Percentiles rank a stretch among this genome's conserved stretches.
These are phyloP conservation scores for Obba rivulosa DNA, from an alignment of 768 basidiomycete species.

Conservation along the genomic window DNA sequence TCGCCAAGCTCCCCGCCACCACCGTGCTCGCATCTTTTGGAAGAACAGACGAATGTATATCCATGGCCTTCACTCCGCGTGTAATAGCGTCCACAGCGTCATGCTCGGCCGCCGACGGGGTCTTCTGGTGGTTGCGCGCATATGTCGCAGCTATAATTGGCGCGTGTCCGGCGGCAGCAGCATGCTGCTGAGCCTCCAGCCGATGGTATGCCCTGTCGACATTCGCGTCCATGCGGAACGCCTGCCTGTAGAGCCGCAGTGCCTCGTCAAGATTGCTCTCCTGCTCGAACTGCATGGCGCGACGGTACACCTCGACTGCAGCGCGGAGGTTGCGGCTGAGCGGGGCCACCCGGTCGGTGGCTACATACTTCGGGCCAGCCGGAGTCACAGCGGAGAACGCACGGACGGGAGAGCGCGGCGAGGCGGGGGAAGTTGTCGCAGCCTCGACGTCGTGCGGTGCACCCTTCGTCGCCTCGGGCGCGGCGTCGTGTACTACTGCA, in stretches of 20 bases:
- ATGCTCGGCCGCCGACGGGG: not conserved
- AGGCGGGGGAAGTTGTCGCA: not conserved
- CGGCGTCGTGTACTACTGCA: not conserved
- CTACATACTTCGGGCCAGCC: not conserved
- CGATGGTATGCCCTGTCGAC: constrained; percentile 69
- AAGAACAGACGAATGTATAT: not conserved
- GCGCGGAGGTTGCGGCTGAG: constrained; percentile 32
- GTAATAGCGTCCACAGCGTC: constrained; percentile 6
- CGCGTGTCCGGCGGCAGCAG: not conserved
- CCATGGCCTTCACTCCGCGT: not conserved
- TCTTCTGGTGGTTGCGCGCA: not conserved
- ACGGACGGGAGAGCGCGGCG: not conserved
- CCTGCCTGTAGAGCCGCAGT: constrained; percentile 67
- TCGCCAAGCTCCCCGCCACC: constrained; percentile 39
- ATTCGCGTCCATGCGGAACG: constrained; percentile 70
- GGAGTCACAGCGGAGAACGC: not conserved
- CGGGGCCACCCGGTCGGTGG: constrained; percentile 1
- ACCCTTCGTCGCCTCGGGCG: not conserved
- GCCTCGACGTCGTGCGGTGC: not conserved
- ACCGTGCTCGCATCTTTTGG: constrained; percentile 3
- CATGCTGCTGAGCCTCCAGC: constrained; percentile 37
- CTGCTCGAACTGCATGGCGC: constrained; percentile 72
- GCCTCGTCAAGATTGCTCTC: constrained; percentile 72
- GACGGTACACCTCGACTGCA: constrained; percentile 63
- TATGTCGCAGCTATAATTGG: not conserved